Evolutionary conservation across 495 filamentous ascomycete genomes (phyloP), one percentile per base, ranked within the genome.

Genomic region (Tuber microsphaerosporum): DNA sequence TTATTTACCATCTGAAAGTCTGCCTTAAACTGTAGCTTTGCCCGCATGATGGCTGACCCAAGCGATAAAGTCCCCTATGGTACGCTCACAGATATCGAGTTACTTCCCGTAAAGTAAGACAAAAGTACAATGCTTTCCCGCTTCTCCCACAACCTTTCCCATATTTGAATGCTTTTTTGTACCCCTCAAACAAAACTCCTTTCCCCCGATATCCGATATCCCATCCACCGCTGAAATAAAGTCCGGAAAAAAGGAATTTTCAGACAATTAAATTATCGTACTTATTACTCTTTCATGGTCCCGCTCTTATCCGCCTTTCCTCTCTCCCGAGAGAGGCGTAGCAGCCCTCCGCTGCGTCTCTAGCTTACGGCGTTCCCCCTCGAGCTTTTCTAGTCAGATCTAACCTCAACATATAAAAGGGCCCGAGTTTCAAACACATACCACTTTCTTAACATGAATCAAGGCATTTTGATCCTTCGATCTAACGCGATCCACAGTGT

Each of bases 381-480:
- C 81, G 45, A 83, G 81, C 81, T 83, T 34, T 71, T 20, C 7
- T 19, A 69, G 37, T 71, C n/a, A 74, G 56, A 65, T 16, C 5
- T 3, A 14, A 31, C 56, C 14, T 26, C 26, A 0, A 34, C 12
- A 16, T 51, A n/a, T 51, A 9, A 37, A 45, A 37, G 12, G 70
- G 44, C 37, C 34, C 70, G 2, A 43, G 41, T 26, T 20, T 17
- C 39, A 48, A 73, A 42, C 20, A 89, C 88, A 81, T 77, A 92
- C 89, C 84, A 91, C 88, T 82, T 90, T 91, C 83, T 87, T 88
- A 42, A 92, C 89, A 75, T 89, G 86, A 51, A 81, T 83, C 56
- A 91, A 83, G 56, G 86, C 86, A 80, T 87, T 85, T 78, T 86
- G 84, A 72, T 85, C 81, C 74, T 87, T 79, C 22, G 86, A 84